Evolutionary conservation across 441 rosid species (phyloP), one percentile per base, ranked within the genome.

Genomic region (Omphalea diandra): DNA sequence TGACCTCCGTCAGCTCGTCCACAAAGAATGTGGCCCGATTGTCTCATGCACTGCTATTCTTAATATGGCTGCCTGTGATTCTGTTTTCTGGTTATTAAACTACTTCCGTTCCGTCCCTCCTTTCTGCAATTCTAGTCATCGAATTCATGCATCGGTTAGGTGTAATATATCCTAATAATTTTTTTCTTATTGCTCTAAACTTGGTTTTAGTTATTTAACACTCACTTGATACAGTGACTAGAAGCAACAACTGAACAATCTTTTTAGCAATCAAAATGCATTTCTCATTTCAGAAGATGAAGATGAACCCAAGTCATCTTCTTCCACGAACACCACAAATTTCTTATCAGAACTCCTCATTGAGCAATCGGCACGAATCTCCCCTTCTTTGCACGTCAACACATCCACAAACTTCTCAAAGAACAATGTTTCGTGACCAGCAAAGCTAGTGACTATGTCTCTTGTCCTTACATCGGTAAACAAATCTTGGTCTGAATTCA

Each of bases 401-500:
- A 88, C 87, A 27, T 76, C 63, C 63, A 88, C 14, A 1, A 22
- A 53, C 14, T 53, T 15, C 1, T 22, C 1, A 8, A 22, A 24
- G 12, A 53, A 53, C 63, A 84, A 26, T 0, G 61, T 22, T 71
- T 87, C 66, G 38, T 88, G 24, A 6, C 75, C 56, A 0, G 97
- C 95, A 63, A 85, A 90, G 72, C 84, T 79, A 2, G 72, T 81
- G 12, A 90, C 98, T 0, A 88, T 83, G 18, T 61, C 77, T 76
- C 80, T 82, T 2, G 97, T 92, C 66, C 82, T 75, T 35, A 40
- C 63, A 56, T 88, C 81, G 7, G 76, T 74, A 80, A 83, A 92
- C 67, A 92, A 44, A 44, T 91, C 97, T 50, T 91, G 98, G 82
- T 91, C 98, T 0, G 97, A 94, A 0, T 88, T 87, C 73, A 94